Evolutionary conservation across 495 filamentous ascomycete genomes (phyloP), one percentile per base, ranked within the genome.

Genomic region (Apiosordaria backusii): DNA sequence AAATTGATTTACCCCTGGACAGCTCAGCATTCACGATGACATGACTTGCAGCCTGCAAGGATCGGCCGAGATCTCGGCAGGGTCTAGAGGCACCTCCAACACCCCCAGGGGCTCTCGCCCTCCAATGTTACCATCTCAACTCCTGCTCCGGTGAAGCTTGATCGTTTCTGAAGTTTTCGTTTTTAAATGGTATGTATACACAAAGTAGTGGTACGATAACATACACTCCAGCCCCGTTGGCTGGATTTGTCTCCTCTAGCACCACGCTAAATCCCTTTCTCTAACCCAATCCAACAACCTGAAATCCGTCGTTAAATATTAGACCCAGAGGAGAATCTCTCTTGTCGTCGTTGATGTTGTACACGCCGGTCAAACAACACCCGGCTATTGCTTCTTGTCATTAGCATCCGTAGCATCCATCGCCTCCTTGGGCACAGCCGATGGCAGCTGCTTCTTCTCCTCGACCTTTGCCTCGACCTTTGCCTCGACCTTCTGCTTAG

Each of bases 341-440:
- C 10, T 45, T 45, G 35, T 22, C 18, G 19, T 57, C 23, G 53
- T 21, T n/a, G 9, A 7, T 10, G 21, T 7, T 50, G 10, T 45
- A 25, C 5, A 45, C 1, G 35, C 35, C 35, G 35, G 35, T 13
- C 13, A 3, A 45, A 9, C 9, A 45, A 45, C 35, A 45, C 35
- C 13, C 35, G 9, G 7, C 62, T 60, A 71, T 70, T 72, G 67
- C 67, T 74, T 50, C 64, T 68, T 74, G 58, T 70, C 40, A 68
- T 75, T 77, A 2, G 72, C 74, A 26, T 57, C 57, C 1, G 74
- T 75, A 27, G 74, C 71, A 53, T 76, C 74, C 26, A 61, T 23
- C 1, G 68, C 69, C 57, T 64, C 40, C 64, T 70, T 68, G 1
- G 72, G 73, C 10, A 68, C 23, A 18, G 16, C 59, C 60, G 35